Percentiles rank a stretch among this genome's conserved stretches.
Conservation (phyloP, 768 basidiomycete species). For the Chalciporus chontae region DNA sequence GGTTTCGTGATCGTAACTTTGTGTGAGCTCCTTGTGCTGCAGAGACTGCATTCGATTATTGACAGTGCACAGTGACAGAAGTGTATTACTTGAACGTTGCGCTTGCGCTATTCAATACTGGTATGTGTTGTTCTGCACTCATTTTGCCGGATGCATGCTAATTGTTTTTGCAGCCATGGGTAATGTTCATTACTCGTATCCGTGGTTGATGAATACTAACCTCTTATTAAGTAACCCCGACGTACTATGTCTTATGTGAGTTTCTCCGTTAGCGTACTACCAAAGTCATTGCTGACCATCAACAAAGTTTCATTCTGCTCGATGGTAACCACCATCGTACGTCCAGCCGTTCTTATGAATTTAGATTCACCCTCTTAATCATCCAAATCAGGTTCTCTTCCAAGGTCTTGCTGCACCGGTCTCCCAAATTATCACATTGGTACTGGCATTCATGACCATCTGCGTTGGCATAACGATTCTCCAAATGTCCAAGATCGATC, state of each 20-base stretch:
- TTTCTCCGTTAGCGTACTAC: neutral
- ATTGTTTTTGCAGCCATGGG: slow-evolving; percentile 54
- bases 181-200: slow-evolving; percentile 29
- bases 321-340: slow-evolving; percentile 76
- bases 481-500: slow-evolving; percentile 95
- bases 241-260: slow-evolving; percentile 83
- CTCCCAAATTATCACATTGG: slow-evolving; percentile 81
- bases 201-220: slow-evolving; percentile 10
- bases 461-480: slow-evolving; percentile 92
- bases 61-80: slow-evolving; percentile 60
- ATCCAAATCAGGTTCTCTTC: slow-evolving; percentile 68
- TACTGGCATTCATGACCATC: slow-evolving; percentile 89
- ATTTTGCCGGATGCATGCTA: slow-evolving; percentile 1
- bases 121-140: slow-evolving; percentile 36
- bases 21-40: slow-evolving; percentile 40
- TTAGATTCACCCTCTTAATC: slow-evolving; percentile 1
- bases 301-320: slow-evolving; percentile 74
- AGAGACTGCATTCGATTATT: neutral
- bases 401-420: slow-evolving; percentile 80
- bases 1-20: slow-evolving; percentile 82
- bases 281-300: neutral
- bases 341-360: slow-evolving; percentile 22
- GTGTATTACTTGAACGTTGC: slow-evolving; percentile 96
- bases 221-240: slow-evolving; percentile 64
- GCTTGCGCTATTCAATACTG: slow-evolving; percentile 91